A percentile compares a stretch with the other conserved stretches of the same genome.
These are phyloP conservation scores for Luvunga scandens DNA, from an alignment of 345 rosid species.

Conservation along the genomic window DNA sequence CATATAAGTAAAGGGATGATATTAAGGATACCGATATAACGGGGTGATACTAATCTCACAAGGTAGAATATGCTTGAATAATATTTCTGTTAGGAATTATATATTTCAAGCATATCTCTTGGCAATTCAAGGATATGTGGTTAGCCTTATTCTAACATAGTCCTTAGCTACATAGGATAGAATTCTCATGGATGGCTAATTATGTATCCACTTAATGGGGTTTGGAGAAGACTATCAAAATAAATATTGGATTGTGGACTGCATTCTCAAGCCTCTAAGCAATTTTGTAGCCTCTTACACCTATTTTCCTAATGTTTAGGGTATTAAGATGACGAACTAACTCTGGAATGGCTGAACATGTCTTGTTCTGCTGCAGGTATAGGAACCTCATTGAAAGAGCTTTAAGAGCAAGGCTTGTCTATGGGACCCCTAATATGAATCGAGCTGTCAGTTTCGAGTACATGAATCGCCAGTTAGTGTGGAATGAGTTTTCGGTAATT, in stretches of 20 bases:
- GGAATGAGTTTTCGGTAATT: slow-evolving; percentile 98
- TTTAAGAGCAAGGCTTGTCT: slow-evolving; percentile 89
- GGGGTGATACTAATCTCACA: neutral
- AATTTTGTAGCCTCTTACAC: neutral
- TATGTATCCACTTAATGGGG: neutral
- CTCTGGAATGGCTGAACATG: neutral
- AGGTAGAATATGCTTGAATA: neutral
- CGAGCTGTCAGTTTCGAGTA: slow-evolving; percentile 98
- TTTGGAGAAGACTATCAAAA: neutral
- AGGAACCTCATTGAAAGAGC: slow-evolving; percentile 90
- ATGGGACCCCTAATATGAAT: slow-evolving; percentile 89
- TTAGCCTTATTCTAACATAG: neutral
- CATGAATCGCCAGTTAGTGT: slow-evolving; percentile 96
- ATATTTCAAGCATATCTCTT: neutral
- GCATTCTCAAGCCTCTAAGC: neutral
- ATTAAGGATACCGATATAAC: neutral
- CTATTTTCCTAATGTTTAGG: neutral
- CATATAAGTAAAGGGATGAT: neutral
- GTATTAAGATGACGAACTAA: neutral
- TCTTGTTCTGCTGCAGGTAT: slow-evolving; percentile 53
- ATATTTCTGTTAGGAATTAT: neutral
- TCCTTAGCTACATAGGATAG: neutral
- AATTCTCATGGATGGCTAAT: neutral
- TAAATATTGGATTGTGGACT: neutral
- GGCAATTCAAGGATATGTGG: neutral